Evolutionary conservation across 73 alveolate species (phyloP).

Genomic region (Diophrys sp.): DNA sequence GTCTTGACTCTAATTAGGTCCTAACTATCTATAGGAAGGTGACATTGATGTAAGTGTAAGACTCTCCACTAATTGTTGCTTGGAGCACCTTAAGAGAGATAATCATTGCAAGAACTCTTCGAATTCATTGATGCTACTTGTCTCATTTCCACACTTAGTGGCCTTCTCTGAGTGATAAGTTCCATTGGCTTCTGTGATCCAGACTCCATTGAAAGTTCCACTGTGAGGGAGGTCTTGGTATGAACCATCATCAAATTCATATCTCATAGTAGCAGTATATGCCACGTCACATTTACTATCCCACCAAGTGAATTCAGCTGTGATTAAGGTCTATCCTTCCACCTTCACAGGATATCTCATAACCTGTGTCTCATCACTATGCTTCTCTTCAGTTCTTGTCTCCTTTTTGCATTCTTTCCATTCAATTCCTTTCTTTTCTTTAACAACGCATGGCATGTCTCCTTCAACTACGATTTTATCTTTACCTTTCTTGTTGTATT

Average conservation of each 20-base stretch:
- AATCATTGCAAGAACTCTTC: too few species aligned
- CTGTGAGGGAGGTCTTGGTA: neutral
- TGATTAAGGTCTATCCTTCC: too few species aligned
- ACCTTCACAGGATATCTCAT: neutral
- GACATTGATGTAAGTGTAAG: too few species aligned
- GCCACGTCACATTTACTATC: neutral
- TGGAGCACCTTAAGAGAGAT: too few species aligned
- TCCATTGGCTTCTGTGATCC: neutral
- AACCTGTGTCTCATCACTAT: neutral
- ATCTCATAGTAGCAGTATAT: neutral
- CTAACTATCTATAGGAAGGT: too few species aligned
- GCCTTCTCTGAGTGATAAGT: neutral
- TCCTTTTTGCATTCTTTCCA: neutral
- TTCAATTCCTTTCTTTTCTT: neutral
- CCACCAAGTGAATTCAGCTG: neutral
- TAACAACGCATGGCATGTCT: neutral
- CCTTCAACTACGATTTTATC: neutral
- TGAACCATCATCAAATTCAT: neutral
- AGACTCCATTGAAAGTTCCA: neutral
- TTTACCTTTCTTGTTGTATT: neutral
- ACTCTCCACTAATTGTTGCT: too few species aligned
- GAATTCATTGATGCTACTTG: too few species aligned
- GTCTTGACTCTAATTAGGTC: too few species aligned
- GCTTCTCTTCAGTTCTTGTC: neutral
- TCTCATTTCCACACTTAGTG: too few species aligned